Percentiles rank a stretch among this genome's conserved stretches.
Evolutionary conservation across 805 yeast genomes (phyloP).

Genomic region (Saturnispora mendoncae): DNA sequence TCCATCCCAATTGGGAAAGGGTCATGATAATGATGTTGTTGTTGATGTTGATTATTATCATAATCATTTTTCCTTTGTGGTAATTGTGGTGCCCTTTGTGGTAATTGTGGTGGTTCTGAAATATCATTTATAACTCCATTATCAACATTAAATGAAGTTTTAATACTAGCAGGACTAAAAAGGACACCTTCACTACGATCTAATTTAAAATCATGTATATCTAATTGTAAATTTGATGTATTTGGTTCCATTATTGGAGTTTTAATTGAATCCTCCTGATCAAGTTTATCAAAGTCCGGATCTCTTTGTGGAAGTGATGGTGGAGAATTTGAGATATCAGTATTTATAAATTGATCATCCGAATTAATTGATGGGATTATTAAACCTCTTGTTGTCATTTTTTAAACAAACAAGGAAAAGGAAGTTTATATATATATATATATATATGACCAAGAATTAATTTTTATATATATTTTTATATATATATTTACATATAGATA

Average conservation of each 20-base stretch:
- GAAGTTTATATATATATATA: neutral
- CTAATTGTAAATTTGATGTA: neutral
- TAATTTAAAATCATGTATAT: neutral
- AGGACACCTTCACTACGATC: slow-evolving; percentile 2
- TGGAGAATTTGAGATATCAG: too few species aligned
- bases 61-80: slow-evolving; percentile 5
- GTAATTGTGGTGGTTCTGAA: slow-evolving; percentile 5
- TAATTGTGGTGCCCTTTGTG: slow-evolving; percentile 8
- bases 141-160: neutral
- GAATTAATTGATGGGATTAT: neutral
- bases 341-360: too few species aligned
- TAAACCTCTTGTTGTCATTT: slow-evolving; percentile 3
- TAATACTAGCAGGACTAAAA: neutral
- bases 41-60: too few species aligned
- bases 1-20: slow-evolving; percentile 2
- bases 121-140: slow-evolving; percentile 3
- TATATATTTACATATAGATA: too few species aligned
- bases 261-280: neutral
- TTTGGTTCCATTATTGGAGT: neutral
- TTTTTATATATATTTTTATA: too few species aligned
- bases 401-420: too few species aligned
- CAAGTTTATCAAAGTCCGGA: neutral
- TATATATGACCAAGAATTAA: neutral
- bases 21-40: too few species aligned
- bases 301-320: neutral